Conservation (phyloP, 2,329 filamentous ascomycete species). For the Pseudopyrenochaeta lycopersici region DNA sequence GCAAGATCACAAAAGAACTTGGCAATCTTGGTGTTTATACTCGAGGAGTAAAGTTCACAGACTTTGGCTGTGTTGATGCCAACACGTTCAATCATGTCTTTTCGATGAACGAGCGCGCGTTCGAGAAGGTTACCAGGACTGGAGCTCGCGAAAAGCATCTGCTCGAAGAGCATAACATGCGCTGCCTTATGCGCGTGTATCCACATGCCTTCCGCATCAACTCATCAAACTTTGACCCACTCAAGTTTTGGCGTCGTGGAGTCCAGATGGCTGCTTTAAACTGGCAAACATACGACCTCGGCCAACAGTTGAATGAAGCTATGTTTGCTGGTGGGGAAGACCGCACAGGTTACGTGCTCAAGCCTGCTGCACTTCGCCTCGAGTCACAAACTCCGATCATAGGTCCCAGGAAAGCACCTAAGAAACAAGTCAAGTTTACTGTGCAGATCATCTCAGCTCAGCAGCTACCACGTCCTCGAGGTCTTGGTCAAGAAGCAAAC, state of each 20-base stretch:
- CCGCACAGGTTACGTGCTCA: conserved; percentile 89
- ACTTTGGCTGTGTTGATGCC: conserved; percentile 80
- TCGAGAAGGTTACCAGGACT: conserved; percentile 80
- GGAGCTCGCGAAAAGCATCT: conserved; percentile 78
- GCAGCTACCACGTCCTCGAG: conserved; percentile 85
- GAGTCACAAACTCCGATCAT: conserved; percentile 48
- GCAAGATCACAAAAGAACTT: conserved; percentile 85
- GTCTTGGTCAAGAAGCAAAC: conserved; percentile 74
- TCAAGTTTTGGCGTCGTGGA: conserved; percentile 91
- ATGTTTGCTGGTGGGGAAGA: conserved; percentile 95
- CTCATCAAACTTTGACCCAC: conserved; percentile 93
- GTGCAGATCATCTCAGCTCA: conserved; percentile 94
- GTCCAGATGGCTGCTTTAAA: conserved; percentile 98
- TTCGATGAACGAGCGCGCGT: conserved; percentile 90
- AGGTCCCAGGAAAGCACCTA: conserved; percentile 72
- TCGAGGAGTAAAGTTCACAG: conserved; percentile 82
- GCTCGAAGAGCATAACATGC: conserved; percentile 89
- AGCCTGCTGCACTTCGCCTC: conserved; percentile 81
- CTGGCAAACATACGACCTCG: conserved; percentile 97
- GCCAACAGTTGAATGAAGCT: conserved; percentile 95
- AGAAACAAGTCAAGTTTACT: conserved; percentile 83
- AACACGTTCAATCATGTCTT: conserved; percentile 94
- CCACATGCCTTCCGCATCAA: conserved; percentile 82
- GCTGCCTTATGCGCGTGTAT: conserved; percentile 88
- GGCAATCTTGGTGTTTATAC: conserved; percentile 85